Base-by-base conservation (phyloP, 2,329 filamentous ascomycete genomes). In the Diaporthe aspalathi region DNA sequence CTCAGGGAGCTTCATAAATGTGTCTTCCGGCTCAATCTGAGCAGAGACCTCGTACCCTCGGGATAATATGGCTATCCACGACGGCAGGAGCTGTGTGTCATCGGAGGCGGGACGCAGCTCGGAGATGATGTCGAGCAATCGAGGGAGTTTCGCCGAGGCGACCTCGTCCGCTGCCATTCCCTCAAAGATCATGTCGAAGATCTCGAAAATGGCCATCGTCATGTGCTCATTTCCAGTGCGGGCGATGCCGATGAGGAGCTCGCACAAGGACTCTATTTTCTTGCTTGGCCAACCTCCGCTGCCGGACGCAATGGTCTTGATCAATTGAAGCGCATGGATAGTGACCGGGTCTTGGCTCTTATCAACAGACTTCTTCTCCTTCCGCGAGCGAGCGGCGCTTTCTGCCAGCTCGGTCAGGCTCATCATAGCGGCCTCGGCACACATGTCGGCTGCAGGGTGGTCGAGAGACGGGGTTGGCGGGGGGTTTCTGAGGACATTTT, bases 111-210 rank as follows among this genome's bases (percentile, higher is more conserved):
- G 96, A 76, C 95, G 94, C 75, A 99, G 84, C 80, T 98, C 95
- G 16, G 92, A 91, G 75, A 99, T 97, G 67, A 96, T 94, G 74
- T 97, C 94, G 77, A 98, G 88, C 16, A 99, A 87, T 70, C 93
- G 90, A 3, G 95, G 94, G 16, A 99, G 87, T 83, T 98, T 99
- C 1, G 94, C 89, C 3, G 94, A 97, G 0, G 95, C 93, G 62
- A 95, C 88, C 75, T 97, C 94, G 75, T 95, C 92, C 20, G 91
- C 89, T n/a, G 86, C 89, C 92, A 99, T 95, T 9, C 94, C 93
- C 76, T 93, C 92, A 75, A 99, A 98, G 54, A 98, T 97, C 80
- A 97, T 92, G 81, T 99, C 96, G 77, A 99, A 99, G 5, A 98
- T 95, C 75, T 98, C 95, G 77, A 99, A 98, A 0, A 95, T 93